Percentiles rank a stretch among this genome's conserved stretches.
These are phyloP conservation scores for Paralagenidium karlingii DNA, from an alignment of 352 stramenopile species.

Conservation along the genomic window DNA sequence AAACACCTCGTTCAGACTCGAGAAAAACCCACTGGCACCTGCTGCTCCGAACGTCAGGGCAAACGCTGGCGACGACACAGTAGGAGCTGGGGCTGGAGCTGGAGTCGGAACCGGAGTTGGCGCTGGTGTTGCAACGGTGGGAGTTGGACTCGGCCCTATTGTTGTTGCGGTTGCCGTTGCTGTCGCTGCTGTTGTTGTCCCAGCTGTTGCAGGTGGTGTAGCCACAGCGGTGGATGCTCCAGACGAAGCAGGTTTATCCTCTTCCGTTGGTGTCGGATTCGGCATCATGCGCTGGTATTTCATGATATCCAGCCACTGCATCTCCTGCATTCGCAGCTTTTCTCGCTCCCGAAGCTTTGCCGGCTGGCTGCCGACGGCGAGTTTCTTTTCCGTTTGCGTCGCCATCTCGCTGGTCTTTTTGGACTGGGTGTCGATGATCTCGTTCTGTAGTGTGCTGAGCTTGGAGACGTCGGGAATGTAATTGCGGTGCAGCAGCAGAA, in stretches of 20 bases:
- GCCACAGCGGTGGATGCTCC: no score
- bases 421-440: conserved; percentile 33
- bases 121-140: background rate
- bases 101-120: conserved; percentile 6
- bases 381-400: conserved; percentile 28
- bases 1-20: no score
- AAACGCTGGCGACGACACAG: no score
- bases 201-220: no score
- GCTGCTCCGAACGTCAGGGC: no score
- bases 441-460: no score
- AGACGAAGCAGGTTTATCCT: no score
- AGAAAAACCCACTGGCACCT: no score
- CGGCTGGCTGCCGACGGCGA: conserved; percentile 18
- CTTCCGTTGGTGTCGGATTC: no score
- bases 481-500: conserved; percentile 42
- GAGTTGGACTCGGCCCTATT: background rate
- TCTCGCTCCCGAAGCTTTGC: no score
- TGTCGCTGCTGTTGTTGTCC: conserved; percentile 1
- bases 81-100: conserved; percentile 10
- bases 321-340: conserved; percentile 20
- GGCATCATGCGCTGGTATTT: no score
- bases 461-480: conserved; percentile 42
- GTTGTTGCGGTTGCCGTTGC: conserved; percentile 8
- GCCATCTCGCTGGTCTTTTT: conserved; percentile 18
- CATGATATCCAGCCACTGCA: no score